Conservation (phyloP, 495 filamentous ascomycete genomes). For the Mycothermus thermophilus region DNA sequence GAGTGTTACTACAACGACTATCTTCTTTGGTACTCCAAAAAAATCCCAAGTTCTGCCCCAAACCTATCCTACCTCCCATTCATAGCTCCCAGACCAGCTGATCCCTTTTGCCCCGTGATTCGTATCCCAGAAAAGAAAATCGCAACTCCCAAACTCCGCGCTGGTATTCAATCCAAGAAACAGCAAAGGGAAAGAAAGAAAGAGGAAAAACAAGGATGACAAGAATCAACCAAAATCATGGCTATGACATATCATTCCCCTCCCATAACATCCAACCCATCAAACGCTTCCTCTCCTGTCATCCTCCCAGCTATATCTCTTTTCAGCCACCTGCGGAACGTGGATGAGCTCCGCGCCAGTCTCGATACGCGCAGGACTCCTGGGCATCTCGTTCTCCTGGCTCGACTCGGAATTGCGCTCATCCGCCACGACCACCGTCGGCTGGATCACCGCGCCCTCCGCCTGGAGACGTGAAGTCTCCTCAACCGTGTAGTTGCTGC, state of each 20-base stretch:
- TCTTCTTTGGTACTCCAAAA: too few species aligned
- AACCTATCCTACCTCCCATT: too few species aligned
- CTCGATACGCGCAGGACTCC: constrained; percentile 23
- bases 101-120: too few species aligned
- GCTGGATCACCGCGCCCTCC: constrained; percentile 8
- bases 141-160: constrained; percentile 4
- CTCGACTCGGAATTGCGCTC: constrained; percentile 2
- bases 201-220: neutral
- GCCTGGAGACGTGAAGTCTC: constrained; percentile 21
- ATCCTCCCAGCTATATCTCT: constrained; percentile 40
- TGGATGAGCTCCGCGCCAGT: constrained; percentile 33
- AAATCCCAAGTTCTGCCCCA: too few species aligned
- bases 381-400: constrained; percentile 10
- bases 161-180: constrained; percentile 1
- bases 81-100: neutral
- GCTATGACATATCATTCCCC: too few species aligned
- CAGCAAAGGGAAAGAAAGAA: neutral
- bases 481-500: constrained; percentile 38
- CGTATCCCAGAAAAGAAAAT: too few species aligned
- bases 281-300: constrained; percentile 9
- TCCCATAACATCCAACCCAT: too few species aligned
- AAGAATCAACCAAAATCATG: constrained; percentile 1
- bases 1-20: too few species aligned
- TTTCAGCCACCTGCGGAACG: constrained; percentile 36
- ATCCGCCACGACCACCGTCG: constrained; percentile 1